These are phyloP conservation scores for Anthostomella pinea DNA, from an alignment of 2,329 filamentous ascomycete genomes.

Conservation along the genomic window DNA sequence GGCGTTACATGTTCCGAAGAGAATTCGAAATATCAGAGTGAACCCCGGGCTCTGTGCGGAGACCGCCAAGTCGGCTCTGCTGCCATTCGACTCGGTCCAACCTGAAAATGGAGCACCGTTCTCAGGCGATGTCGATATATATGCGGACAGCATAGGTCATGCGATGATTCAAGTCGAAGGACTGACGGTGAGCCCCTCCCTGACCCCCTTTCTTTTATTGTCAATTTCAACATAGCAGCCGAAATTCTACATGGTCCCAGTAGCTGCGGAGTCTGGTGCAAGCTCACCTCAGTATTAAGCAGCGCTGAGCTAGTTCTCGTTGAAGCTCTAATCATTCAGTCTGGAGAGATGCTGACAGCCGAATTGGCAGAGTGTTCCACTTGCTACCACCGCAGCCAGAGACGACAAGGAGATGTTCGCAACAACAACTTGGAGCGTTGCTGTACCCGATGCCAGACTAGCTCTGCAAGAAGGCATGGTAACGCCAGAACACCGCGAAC, in stretches of 20 bases:
- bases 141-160: not conserved
- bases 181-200: no score
- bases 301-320: no score
- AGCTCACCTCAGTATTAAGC: no score
- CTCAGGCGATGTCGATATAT: constrained; percentile 8
- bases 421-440: constrained; percentile 7
- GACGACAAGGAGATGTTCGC: constrained; percentile 13
- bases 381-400: not conserved
- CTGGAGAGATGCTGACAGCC: no score
- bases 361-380: constrained; percentile 6
- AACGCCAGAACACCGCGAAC: not conserved
- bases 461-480: no score
- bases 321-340: no score
- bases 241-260: no score
- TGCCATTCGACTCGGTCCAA: constrained; percentile 2
- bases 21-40: constrained; percentile 7
- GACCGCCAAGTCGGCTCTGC: not conserved
- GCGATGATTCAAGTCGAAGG: constrained; percentile 15
- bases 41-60: constrained; percentile 12
- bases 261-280: no score
- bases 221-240: no score
- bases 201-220: no score
- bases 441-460: constrained; percentile 1
- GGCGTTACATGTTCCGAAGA: constrained; percentile 12
- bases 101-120: not conserved